Percentiles rank a stretch among this genome's conserved stretches.
Conservation (phyloP, 2,329 filamentous ascomycete species). For the Passalora sequoiae region DNA sequence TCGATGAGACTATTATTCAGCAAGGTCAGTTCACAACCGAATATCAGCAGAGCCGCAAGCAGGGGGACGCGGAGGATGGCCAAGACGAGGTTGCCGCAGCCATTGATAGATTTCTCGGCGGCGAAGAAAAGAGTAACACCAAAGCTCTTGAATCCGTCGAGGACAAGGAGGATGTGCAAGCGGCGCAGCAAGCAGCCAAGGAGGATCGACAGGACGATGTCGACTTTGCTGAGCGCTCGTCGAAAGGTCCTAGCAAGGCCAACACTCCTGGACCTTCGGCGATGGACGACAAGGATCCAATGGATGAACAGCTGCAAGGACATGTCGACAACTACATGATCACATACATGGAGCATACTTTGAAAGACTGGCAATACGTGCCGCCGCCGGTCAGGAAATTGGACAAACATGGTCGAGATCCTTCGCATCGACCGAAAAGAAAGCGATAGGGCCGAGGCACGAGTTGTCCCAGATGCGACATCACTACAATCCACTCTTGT, state of each 20-base stretch:
- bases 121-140: conserved; percentile 58
- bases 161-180: conserved; percentile 84
- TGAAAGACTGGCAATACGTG: conserved; percentile 32
- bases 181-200: conserved; percentile 79
- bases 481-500: background rate
- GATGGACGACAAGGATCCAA: conserved; percentile 42
- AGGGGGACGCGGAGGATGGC: conserved; percentile 58
- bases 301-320: conserved; percentile 53
- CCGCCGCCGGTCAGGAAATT: conserved; percentile 32
- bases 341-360: conserved; percentile 27
- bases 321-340: conserved; percentile 62
- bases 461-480: background rate
- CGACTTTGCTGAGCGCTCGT: conserved; percentile 63
- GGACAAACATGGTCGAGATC: conserved; percentile 35
- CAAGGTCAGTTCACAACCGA: conserved; percentile 98
- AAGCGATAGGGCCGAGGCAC: conserved; percentile 19
- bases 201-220: conserved; percentile 79
- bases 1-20: conserved; percentile 97
- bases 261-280: conserved; percentile 31
- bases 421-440: conserved; percentile 34
- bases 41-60: conserved; percentile 54
- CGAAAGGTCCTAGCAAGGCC: conserved; percentile 37
- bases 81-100: conserved; percentile 69
- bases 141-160: conserved; percentile 83
- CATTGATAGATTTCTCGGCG: conserved; percentile 75